These are phyloP conservation scores for Spergularia azorica DNA, from an alignment of 179 eudicot genomes.

Conservation along the genomic window DNA sequence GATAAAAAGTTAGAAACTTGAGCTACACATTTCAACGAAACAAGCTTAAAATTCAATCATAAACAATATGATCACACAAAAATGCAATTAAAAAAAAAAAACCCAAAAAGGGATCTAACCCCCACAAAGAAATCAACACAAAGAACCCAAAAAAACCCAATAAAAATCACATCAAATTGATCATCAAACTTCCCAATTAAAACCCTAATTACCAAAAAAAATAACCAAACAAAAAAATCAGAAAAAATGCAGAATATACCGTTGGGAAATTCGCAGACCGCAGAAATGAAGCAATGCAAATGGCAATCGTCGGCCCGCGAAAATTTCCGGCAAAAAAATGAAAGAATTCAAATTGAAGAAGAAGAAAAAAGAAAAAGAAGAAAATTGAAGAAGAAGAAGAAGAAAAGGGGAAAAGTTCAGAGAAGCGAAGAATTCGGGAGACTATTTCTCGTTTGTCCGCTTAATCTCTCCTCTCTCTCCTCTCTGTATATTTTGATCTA, in stretches of 20 bases:
- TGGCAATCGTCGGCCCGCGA: conserved; percentile 31
- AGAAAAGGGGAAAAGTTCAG: neutral
- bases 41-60: neutral
- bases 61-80: neutral
- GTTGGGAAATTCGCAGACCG: conserved; percentile 33
- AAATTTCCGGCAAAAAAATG: conserved; percentile 6
- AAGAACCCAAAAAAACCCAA: neutral
- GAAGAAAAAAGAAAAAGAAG: no score
- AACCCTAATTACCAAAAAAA: neutral
- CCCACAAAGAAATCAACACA: neutral
- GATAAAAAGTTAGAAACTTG: neutral
- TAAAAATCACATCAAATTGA: conserved; percentile 11
- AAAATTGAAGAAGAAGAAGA: neutral
- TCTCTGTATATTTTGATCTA: neutral
- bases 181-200: neutral
- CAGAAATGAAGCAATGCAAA: neutral
- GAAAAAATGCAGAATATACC: conserved; percentile 18
- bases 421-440: conserved; percentile 25
- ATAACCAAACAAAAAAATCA: neutral
- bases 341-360: neutral
- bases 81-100: neutral
- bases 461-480: conserved; percentile 19
- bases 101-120: neutral
- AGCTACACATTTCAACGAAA: no score
- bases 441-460: conserved; percentile 31